Evolutionary conservation across 2,329 filamentous ascomycete species (phyloP), one percentile per base, ranked within the genome.

Genomic region (Cercospora sp.): DNA sequence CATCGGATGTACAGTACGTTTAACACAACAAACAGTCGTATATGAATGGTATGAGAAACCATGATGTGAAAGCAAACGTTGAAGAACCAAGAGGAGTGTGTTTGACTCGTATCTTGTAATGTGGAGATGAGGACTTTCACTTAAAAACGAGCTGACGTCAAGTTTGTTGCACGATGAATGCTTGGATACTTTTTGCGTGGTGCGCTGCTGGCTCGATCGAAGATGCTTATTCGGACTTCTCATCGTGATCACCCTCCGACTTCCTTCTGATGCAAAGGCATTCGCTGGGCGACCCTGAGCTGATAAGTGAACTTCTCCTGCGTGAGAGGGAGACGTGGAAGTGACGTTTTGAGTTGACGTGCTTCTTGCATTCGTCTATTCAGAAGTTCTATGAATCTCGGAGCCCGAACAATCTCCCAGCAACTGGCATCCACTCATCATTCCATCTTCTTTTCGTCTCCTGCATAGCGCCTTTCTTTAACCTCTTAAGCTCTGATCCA

Each of bases 351-450:
- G 12, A 43, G 37, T 9, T 43, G 16, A 43, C 37, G 6, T 43
- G 37, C 37, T 43, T 43, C 3, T n/a, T 8, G 3, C 1, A 43
- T 43, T n/a, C 6, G 37, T 9, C 7, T 43, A 6, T 43, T n/a
- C 8, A 9, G 7, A n/a, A 43, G 3, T 1, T 58, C 16, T 58
- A 58, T n/a, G 59, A 21, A 43, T 61, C 51, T 49, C 60, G 61
- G 40, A 69, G 65, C 43, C 68, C 65, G n/a, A 97, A 85, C 3
- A 97, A 80, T 58, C 85, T 86, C 10, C 90, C 92, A 7, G 94
- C 91, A 55, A 97, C 89, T 9, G 87, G 85, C 82, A 96, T 89
- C 95, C 95, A 99, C 78, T 97, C 93, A 73, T 93, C 91, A 74
- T 96, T 90, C 95, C 95, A 99, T 57, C 94, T 86, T 66, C 90